Evolutionary conservation across 2,329 filamentous ascomycete species (phyloP).

Genomic region (Seiridium unicorne): DNA sequence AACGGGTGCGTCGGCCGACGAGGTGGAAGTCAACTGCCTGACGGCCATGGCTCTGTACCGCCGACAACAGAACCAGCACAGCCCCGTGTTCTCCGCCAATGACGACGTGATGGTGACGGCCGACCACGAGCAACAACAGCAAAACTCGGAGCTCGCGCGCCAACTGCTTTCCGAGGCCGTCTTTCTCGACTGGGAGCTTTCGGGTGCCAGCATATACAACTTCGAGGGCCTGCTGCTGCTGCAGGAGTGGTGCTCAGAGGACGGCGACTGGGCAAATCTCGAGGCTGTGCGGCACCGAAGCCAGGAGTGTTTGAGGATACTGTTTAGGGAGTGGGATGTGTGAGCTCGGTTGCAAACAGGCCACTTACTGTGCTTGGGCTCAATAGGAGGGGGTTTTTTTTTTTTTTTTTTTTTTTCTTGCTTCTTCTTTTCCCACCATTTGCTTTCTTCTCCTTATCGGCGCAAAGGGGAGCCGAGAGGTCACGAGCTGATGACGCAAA

Average conservation of each 20-base stretch:
- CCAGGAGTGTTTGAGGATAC: neutral
- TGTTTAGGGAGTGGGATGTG: conserved; percentile 4
- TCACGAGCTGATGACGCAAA: too few relatives aligned
- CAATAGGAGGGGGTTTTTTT: conserved; percentile 4
- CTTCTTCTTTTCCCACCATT: too few relatives aligned
- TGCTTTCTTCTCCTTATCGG: too few relatives aligned
- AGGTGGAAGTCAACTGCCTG: conserved; percentile 8
- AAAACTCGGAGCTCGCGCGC: neutral
- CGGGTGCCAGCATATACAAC: conserved; percentile 5
- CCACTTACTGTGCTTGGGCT: too few relatives aligned
- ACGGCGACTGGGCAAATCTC: conserved; percentile 1
- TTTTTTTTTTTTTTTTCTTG: conserved; percentile 6
- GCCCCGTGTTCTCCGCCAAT: too few relatives aligned
- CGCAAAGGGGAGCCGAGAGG: too few relatives aligned
- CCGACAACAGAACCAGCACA: neutral
- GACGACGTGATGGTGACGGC: too few relatives aligned
- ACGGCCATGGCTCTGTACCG: conserved; percentile 8
- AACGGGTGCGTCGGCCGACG: neutral
- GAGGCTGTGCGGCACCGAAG: neutral
- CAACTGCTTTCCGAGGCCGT: neutral
- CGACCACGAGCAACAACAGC: neutral
- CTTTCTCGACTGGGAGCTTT: conserved; percentile 3
- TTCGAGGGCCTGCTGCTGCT: conserved; percentile 6
- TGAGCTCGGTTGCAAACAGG: neutral
- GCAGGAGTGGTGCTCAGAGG: conserved; percentile 6